A percentile compares a stretch with the other conserved stretches of the same genome.
Conservation (phyloP, 257 asterid species). For the Eustoma russellianum region DNA sequence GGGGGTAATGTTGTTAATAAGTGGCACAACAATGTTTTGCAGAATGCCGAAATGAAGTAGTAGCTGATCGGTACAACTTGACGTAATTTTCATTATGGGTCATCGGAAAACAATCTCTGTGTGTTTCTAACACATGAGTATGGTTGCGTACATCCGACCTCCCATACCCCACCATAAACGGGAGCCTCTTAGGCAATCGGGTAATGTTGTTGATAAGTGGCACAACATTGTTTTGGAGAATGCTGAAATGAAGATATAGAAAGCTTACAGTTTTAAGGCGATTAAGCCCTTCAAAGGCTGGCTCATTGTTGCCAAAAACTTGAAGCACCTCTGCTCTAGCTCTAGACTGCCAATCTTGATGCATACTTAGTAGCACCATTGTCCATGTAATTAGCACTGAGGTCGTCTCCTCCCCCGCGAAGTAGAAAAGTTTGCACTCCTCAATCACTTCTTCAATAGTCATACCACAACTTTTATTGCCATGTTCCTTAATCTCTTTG, state of each 20-base stretch:
- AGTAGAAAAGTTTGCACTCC: slow-evolving; percentile 47
- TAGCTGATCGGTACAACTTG: no score
- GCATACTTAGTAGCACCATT: slow-evolving; percentile 30
- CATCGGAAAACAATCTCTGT: no score
- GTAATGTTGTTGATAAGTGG: not conserved
- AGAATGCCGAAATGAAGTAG: no score
- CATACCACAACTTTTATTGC: slow-evolving; percentile 27
- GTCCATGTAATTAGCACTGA: slow-evolving; percentile 46
- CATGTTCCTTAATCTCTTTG: slow-evolving; percentile 25
- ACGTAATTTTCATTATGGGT: not conserved
- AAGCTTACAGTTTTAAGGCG: slow-evolving; percentile 27
- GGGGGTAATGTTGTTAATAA: no score
- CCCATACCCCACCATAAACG: no score
- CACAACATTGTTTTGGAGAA: slow-evolving; percentile 10
- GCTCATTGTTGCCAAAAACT: slow-evolving; percentile 22
- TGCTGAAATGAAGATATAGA: not conserved
- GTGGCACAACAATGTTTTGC: no score
- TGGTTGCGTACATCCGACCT: no score
- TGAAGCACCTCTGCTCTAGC: slow-evolving; percentile 29
- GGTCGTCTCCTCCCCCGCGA: slow-evolving; percentile 56
- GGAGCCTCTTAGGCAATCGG: no score
- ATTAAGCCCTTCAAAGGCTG: slow-evolving; percentile 18
- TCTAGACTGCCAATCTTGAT: slow-evolving; percentile 34
- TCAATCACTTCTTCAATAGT: slow-evolving; percentile 28
- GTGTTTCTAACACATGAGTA: no score